Evolutionary conservation across 163 green algal genomes (phyloP).

Genomic region (Coccomyxa subellipsoidea): DNA sequence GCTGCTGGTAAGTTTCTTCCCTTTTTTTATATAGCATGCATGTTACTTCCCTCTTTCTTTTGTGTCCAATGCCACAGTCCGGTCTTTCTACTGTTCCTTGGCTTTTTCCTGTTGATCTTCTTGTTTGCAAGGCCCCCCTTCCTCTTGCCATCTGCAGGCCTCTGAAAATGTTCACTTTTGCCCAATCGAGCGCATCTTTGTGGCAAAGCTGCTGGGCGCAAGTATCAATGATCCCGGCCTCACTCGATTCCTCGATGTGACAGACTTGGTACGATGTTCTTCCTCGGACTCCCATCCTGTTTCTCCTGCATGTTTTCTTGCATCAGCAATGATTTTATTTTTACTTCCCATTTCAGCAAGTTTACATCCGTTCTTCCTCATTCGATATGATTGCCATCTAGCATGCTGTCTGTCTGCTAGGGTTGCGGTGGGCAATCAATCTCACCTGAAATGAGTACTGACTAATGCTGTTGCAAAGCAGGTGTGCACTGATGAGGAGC

Average conservation of each 20-base stretch:
- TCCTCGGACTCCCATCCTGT: conserved; percentile 6
- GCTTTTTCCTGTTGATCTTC: no score
- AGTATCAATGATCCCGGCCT: not conserved
- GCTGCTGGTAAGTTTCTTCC: not conserved
- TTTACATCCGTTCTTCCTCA: no score
- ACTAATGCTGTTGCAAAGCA: conserved; percentile 17
- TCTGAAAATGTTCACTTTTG: not conserved
- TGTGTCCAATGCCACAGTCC: not conserved
- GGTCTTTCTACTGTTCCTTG: not conserved
- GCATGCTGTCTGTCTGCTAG: no score
- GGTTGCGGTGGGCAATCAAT: no score
- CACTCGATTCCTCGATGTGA: not conserved
- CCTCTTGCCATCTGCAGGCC: not conserved
- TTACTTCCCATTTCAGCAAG: no score
- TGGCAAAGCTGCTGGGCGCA: not conserved
- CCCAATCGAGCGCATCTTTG: not conserved
- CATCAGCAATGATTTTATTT: no score
- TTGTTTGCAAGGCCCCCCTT: not conserved
- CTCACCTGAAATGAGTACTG: not conserved
- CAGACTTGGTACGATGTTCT: not conserved
- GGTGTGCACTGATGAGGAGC: conserved; percentile 70
- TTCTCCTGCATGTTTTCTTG: not conserved
- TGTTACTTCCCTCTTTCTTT: not conserved
- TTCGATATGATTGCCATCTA: no score
- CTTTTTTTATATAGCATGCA: not conserved